A percentile compares a stretch with the other conserved stretches of the same genome.
These are phyloP conservation scores for Rhytidhysteron rufulum DNA, from an alignment of 2,329 filamentous ascomycete genomes.

Conservation along the genomic window DNA sequence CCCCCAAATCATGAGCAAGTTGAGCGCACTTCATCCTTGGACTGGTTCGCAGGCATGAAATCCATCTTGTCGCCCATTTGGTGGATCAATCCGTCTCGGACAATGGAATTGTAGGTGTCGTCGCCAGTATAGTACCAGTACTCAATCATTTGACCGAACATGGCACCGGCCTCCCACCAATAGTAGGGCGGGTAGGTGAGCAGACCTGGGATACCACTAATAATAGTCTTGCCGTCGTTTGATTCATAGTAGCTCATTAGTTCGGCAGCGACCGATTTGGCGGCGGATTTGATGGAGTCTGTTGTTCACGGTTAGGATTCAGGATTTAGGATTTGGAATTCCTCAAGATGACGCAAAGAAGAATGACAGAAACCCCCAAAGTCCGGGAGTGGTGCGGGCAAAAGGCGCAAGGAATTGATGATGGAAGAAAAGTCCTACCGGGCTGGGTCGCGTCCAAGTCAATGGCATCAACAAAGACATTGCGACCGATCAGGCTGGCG, in stretches of 20 bases:
- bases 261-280: constrained; percentile 41
- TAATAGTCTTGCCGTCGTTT: constrained; percentile 44
- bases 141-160: constrained; percentile 68
- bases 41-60: constrained; percentile 31
- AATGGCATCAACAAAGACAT: constrained; percentile 17
- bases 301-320: constrained; percentile 11
- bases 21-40: constrained; percentile 23
- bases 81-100: constrained; percentile 45
- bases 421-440: constrained; percentile 8
- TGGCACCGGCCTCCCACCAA: constrained; percentile 71
- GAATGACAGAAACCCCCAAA: constrained; percentile 1
- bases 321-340: constrained; percentile 6
- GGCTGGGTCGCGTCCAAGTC: constrained; percentile 21
- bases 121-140: constrained; percentile 85
- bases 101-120: constrained; percentile 64
- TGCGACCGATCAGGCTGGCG: constrained; percentile 19
- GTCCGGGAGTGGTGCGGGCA: neutral
- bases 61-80: constrained; percentile 28
- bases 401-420: neutral
- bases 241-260: constrained; percentile 54
- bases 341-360: neutral
- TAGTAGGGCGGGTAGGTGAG: constrained; percentile 50
- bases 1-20: too few species aligned
- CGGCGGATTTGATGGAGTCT: constrained; percentile 47
- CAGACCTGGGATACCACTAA: constrained; percentile 18